A percentile compares a stretch with the other conserved stretches of the same genome.
These are phyloP conservation scores for Hypoxylon sp. DNA, from an alignment of 2,329 filamentous ascomycete genomes.

Conservation along the genomic window DNA sequence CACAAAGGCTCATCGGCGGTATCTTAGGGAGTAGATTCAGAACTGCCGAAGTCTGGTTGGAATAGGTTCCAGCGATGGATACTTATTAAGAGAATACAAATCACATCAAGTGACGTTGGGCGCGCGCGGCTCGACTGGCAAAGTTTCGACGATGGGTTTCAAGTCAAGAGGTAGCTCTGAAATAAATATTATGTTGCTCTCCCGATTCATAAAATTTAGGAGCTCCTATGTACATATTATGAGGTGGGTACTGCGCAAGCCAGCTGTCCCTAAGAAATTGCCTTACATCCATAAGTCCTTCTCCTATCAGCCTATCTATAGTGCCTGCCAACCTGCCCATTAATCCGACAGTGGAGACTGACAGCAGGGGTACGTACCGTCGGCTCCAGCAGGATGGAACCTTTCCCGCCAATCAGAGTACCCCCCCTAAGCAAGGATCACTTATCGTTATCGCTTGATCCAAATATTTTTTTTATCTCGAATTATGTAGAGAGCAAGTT, in stretches of 20 bases:
- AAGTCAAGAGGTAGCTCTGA: slow-evolving; percentile 11
- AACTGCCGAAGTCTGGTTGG: slow-evolving; percentile 3
- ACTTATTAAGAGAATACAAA: slow-evolving; percentile 13
- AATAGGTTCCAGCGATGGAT: slow-evolving; percentile 5
- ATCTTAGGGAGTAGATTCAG: slow-evolving; percentile 8
- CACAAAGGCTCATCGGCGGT: slow-evolving; percentile 46
- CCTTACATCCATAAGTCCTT: slow-evolving; percentile 21
- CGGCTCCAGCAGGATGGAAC: not conserved
- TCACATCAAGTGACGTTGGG: slow-evolving; percentile 22
- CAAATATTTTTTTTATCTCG: slow-evolving; percentile 25
- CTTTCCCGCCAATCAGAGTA: not conserved
- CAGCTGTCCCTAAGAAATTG: slow-evolving; percentile 31
- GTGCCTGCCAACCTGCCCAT: not conserved
- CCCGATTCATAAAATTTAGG: slow-evolving; percentile 32
- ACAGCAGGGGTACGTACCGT: not conserved
- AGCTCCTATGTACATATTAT: slow-evolving; percentile 23
- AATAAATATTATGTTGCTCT: slow-evolving; percentile 20
- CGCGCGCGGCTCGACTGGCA: slow-evolving; percentile 6
- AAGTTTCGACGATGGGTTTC: slow-evolving; percentile 30
- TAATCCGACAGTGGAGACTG: slow-evolving; percentile 10
- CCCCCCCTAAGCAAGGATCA: not conserved
- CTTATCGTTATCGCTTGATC: slow-evolving; percentile 38
- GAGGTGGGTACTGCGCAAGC: slow-evolving; percentile 22
- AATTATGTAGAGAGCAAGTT: slow-evolving; percentile 11
- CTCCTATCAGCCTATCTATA: not conserved